Percentiles rank a stretch among this genome's conserved stretches.
Evolutionary conservation across 2,329 filamentous ascomycete species (phyloP).

Genomic region (Ustulina deusta): DNA sequence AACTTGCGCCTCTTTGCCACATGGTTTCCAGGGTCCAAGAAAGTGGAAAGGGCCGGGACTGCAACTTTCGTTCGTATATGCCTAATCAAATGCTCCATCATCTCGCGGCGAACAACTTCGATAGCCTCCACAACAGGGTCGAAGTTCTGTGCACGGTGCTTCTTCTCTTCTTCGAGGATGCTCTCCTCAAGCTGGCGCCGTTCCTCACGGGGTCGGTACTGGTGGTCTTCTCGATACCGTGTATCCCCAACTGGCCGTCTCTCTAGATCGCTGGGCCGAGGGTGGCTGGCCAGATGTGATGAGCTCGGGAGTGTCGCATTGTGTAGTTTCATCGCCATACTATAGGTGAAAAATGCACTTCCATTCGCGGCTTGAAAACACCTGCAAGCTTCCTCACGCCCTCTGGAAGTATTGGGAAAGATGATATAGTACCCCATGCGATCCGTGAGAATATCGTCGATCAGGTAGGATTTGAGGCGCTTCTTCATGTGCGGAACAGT

Average conservation of each 20-base stretch:
- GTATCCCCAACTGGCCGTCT: slow-evolving; percentile 55
- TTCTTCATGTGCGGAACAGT: slow-evolving; percentile 93
- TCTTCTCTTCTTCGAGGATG: slow-evolving; percentile 91
- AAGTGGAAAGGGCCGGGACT: slow-evolving; percentile 81
- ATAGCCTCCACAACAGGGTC: slow-evolving; percentile 91
- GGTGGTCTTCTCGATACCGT: slow-evolving; percentile 73
- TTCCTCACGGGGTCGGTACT: slow-evolving; percentile 75
- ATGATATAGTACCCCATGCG: slow-evolving; percentile 89
- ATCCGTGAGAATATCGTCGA: slow-evolving; percentile 86
- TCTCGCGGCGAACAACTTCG: slow-evolving; percentile 80
- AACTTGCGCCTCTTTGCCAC: slow-evolving; percentile 81
- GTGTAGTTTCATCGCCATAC: slow-evolving; percentile 89
- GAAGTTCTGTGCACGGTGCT: slow-evolving; percentile 84
- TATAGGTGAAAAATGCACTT: slow-evolving; percentile 89
- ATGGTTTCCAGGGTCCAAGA: slow-evolving; percentile 85
- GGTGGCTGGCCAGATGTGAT: slow-evolving; percentile 47
- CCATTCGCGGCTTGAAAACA: slow-evolving; percentile 84
- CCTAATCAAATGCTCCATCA: slow-evolving; percentile 86
- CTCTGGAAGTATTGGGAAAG: slow-evolving; percentile 83
- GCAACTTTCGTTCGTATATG: slow-evolving; percentile 91
- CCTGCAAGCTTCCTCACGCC: slow-evolving; percentile 82
- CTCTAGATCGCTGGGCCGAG: slow-evolving; percentile 45
- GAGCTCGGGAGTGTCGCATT: slow-evolving; percentile 49
- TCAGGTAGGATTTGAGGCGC: slow-evolving; percentile 83
- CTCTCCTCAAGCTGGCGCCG: slow-evolving; percentile 78